These are phyloP conservation scores for Malus asiatica DNA, from an alignment of 306 rosid genomes.

Conservation along the genomic window DNA sequence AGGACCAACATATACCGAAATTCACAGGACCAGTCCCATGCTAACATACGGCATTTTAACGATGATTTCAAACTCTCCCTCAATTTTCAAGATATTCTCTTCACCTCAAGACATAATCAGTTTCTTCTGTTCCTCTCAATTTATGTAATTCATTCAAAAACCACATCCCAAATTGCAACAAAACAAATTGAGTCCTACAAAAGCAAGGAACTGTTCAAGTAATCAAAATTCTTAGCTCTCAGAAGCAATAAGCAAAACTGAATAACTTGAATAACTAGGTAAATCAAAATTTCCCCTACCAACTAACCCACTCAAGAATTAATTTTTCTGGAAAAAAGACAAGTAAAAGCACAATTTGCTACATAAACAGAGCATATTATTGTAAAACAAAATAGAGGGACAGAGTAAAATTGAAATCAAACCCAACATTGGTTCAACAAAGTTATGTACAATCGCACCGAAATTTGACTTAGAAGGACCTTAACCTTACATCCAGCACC, in stretches of 20 bases:
- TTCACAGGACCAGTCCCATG: not conserved
- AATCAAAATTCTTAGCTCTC: not conserved
- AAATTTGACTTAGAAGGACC: not conserved
- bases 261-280: not conserved
- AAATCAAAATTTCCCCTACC: too few relatives aligned
- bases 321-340: not conserved
- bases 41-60: not conserved
- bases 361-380: not conserved
- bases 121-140: not conserved
- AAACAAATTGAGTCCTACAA: not conserved
- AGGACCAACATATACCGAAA: not conserved
- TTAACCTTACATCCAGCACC: not conserved
- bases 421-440: not conserved
- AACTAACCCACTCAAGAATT: too few relatives aligned
- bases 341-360: not conserved
- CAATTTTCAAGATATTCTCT: not conserved
- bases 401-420: not conserved
- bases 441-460: not conserved
- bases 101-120: not conserved
- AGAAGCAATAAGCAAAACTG: not conserved
- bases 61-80: not conserved
- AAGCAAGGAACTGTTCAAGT: not conserved
- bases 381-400: not conserved
- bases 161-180: not conserved
- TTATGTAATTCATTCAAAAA: not conserved